Percentiles rank a stretch among this genome's conserved stretches.
Conservation (phyloP, 768 basidiomycete genomes). For the Podaxis pistillaris region DNA sequence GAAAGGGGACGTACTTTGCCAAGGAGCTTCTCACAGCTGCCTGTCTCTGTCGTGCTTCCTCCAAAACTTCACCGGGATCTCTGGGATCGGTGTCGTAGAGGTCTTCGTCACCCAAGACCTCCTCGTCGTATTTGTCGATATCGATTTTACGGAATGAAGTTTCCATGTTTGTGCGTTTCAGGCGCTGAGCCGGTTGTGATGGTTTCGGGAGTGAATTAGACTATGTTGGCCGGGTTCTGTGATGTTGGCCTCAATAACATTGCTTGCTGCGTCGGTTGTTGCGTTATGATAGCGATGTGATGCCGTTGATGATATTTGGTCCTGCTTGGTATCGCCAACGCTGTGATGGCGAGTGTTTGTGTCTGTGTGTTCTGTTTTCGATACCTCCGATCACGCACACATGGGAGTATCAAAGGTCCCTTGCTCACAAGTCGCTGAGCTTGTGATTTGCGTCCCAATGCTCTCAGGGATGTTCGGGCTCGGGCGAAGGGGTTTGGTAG, state of each 20-base stretch:
- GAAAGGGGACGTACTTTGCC: conserved; percentile 55
- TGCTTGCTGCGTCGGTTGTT: neutral
- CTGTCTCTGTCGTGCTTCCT: conserved; percentile 76
- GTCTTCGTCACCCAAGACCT: conserved; percentile 79
- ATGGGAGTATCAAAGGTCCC: too few relatives aligned
- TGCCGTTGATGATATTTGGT: conserved; percentile 6
- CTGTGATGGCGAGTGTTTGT: neutral
- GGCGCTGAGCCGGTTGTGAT: neutral
- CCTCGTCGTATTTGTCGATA: conserved; percentile 92
- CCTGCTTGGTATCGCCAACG: neutral
- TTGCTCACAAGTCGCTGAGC: too few relatives aligned
- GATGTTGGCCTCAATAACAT: neutral
- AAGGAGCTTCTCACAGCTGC: conserved; percentile 68
- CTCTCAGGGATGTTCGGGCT: too few relatives aligned
- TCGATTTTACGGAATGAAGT: conserved; percentile 87
- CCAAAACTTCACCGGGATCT: conserved; percentile 67
- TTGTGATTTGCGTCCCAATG: too few relatives aligned
- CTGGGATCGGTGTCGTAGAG: conserved; percentile 86
- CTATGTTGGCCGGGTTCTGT: neutral
- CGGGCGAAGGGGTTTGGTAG: too few relatives aligned
- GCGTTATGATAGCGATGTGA: neutral
- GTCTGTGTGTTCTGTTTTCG: neutral
- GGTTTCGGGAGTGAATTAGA: neutral
- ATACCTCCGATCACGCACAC: neutral
- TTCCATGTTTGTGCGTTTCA: conserved; percentile 30